Conservation (phyloP, 2,329 filamentous ascomycete species). For the Blastomyces emzantsi region DNA sequence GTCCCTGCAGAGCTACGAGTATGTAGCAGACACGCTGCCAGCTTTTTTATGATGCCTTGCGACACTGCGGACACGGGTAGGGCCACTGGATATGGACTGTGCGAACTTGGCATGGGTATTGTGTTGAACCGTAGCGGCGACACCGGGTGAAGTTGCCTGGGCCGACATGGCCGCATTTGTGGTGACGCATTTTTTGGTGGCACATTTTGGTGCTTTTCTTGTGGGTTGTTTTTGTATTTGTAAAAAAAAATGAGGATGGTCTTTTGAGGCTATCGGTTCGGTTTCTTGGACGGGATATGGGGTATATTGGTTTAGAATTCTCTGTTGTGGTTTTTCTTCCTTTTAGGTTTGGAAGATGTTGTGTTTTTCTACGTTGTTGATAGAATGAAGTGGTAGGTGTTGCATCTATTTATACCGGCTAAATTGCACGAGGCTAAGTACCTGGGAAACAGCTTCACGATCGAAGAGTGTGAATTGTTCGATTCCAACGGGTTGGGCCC, state of each 20-base stretch:
- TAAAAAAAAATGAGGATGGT: too few species aligned
- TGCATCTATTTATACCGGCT: background rate
- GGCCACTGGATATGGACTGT: slow-evolving; percentile 5
- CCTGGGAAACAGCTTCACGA: background rate
- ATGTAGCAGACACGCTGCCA: too few species aligned
- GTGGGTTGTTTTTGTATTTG: background rate
- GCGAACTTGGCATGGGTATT: slow-evolving; percentile 4
- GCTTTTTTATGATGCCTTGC: background rate
- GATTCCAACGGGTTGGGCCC: background rate
- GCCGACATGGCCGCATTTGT: slow-evolving; percentile 12
- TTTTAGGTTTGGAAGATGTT: too few species aligned
- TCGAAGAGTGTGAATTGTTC: background rate
- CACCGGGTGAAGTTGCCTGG: slow-evolving; percentile 13
- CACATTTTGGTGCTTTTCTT: slow-evolving; percentile 9
- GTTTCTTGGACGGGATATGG: background rate
- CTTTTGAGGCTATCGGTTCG: background rate
- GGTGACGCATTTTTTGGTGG: slow-evolving; percentile 13
- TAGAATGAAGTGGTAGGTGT: background rate
- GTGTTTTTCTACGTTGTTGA: background rate
- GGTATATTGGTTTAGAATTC: background rate
- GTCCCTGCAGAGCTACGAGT: too few species aligned
- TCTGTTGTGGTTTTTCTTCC: too few species aligned
- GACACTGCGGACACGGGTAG: slow-evolving; percentile 8
- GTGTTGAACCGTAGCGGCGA: slow-evolving; percentile 4
- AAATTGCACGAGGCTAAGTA: background rate